Conservation (phyloP, 1,284 basidiomycete species). For the Xerocomus nothofagi region DNA sequence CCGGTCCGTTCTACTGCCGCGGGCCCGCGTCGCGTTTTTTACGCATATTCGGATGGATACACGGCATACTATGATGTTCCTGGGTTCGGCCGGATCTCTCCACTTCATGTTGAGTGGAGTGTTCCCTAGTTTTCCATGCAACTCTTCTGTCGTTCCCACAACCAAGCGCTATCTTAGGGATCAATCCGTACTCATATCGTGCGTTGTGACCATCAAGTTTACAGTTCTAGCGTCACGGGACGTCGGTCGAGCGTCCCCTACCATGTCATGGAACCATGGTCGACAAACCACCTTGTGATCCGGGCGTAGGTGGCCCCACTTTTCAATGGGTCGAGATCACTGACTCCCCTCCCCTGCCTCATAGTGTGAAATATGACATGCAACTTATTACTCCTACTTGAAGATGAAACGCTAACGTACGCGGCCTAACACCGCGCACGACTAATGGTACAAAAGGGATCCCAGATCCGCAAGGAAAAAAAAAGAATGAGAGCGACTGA, state of each 20-base stretch:
- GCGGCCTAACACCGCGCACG: conserved; percentile 12
- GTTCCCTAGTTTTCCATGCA: background rate
- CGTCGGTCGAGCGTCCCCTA: background rate
- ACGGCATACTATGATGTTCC: too few species aligned
- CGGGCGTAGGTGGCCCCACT: conserved; percentile 11
- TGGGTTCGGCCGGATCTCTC: conserved; percentile 4
- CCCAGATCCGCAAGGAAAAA: conserved; percentile 24
- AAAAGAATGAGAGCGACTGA: background rate
- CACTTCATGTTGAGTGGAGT: conserved; percentile 5
- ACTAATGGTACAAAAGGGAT: conserved; percentile 32
- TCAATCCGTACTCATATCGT: background rate
- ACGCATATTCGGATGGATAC: background rate
- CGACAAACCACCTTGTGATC: conserved; percentile 10
- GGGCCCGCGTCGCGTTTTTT: background rate
- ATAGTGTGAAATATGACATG: conserved; percentile 4
- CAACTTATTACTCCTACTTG: conserved; percentile 15
- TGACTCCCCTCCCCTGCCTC: background rate
- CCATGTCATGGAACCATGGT: background rate
- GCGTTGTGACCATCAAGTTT: conserved; percentile 1
- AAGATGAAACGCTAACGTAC: conserved; percentile 15
- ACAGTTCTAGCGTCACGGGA: background rate
- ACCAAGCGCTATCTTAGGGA: background rate
- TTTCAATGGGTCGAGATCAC: conserved; percentile 9
- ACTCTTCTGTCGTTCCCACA: background rate
- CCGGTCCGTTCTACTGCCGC: conserved; percentile 7